These are phyloP conservation scores for Pseudogymnoascus sp. DNA, from an alignment of 2,329 filamentous ascomycete genomes.

Conservation along the genomic window DNA sequence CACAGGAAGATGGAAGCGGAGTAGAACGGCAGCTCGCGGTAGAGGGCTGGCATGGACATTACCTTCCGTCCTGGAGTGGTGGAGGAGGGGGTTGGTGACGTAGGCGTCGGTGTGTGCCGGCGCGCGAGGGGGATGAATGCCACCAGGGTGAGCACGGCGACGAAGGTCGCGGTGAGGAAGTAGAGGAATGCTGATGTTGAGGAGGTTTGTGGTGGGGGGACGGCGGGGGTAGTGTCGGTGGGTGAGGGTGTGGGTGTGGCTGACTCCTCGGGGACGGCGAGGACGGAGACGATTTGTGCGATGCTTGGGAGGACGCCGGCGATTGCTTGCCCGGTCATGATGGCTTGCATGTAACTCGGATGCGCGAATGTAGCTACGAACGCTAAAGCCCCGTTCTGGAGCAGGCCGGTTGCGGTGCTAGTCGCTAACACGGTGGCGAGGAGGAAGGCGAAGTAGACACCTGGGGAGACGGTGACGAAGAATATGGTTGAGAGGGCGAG, in stretches of 20 bases:
- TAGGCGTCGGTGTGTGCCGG: constrained; percentile 37
- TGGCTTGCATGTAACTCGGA: constrained; percentile 85
- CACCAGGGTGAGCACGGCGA: constrained; percentile 62
- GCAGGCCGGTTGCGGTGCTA: constrained; percentile 71
- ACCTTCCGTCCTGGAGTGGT: constrained; percentile 33
- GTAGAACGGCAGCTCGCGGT: constrained; percentile 72
- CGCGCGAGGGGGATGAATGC: constrained; percentile 68
- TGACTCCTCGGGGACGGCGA: constrained; percentile 47
- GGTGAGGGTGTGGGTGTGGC: constrained; percentile 6
- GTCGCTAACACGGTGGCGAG: constrained; percentile 74
- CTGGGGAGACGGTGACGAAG: constrained; percentile 54
- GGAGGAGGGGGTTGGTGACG: constrained; percentile 35
- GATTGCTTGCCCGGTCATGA: constrained; percentile 91
- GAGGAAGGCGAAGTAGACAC: constrained; percentile 69
- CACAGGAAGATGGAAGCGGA: constrained; percentile 70
- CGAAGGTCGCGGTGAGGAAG: constrained; percentile 76
- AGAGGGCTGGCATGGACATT: constrained; percentile 56
- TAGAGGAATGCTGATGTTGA: constrained; percentile 77
- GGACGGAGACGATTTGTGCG: constrained; percentile 76
- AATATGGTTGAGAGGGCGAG: constrained; percentile 71
- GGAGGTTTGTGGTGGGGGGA: constrained; percentile 34
- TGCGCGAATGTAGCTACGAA: constrained; percentile 80
- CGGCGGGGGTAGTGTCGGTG: constrained; percentile 15
- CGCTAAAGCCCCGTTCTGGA: constrained; percentile 91
- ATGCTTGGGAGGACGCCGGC: constrained; percentile 84